phyloP scores from a whole-genome alignment of 2,329 filamentous ascomycete genomes.

The Colletotrichum shisoi region DNA sequence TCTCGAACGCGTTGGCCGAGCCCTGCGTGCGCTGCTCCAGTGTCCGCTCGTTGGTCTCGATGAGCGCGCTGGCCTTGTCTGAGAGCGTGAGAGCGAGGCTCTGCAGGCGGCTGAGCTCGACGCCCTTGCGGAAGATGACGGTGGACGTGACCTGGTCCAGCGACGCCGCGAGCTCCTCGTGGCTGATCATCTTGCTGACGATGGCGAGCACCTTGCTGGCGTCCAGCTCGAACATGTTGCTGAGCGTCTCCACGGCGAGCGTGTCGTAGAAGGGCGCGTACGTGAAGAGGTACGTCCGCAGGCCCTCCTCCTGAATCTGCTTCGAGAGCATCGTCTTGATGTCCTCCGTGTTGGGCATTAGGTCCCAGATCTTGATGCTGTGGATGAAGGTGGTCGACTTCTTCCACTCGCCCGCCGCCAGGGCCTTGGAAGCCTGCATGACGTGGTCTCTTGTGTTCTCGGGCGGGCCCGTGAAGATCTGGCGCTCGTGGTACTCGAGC shows the following conservation, averaged over 20 bases:
- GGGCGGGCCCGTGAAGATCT: slow-evolving; percentile 97
- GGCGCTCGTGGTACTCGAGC: slow-evolving; percentile 98
- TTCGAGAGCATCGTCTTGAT: slow-evolving; percentile 97
- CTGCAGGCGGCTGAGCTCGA: slow-evolving; percentile 95
- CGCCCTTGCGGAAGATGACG: slow-evolving; percentile 99
- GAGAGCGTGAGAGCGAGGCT: slow-evolving; percentile 91
- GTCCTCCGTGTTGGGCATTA: slow-evolving; percentile 89
- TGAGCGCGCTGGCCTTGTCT: slow-evolving; percentile 94
- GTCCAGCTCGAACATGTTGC: slow-evolving; percentile 94
- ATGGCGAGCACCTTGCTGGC: slow-evolving; percentile 91
- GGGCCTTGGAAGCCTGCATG: slow-evolving; percentile 97
- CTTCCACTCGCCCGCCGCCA: slow-evolving; percentile 98
- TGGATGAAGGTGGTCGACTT: slow-evolving; percentile 92
- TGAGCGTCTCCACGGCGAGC: slow-evolving; percentile 82
- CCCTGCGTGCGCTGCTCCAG: slow-evolving; percentile 97
- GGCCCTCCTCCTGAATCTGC: slow-evolving; percentile 98
- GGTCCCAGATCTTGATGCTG: slow-evolving; percentile 99
- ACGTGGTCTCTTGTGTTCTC: slow-evolving; percentile 99
- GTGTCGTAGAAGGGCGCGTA: slow-evolving; percentile 99
- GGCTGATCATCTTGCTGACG: slow-evolving; percentile 99
- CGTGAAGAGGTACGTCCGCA: slow-evolving; percentile 98
- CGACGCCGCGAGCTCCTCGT: slow-evolving; percentile 95
- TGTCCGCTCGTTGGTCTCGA: slow-evolving; percentile 96
- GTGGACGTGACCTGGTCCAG: slow-evolving; percentile 97
- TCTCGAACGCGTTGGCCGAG: slow-evolving; percentile 92